Conservation (phyloP, 1,284 basidiomycete genomes). For the Cerrena zonata region DNA sequence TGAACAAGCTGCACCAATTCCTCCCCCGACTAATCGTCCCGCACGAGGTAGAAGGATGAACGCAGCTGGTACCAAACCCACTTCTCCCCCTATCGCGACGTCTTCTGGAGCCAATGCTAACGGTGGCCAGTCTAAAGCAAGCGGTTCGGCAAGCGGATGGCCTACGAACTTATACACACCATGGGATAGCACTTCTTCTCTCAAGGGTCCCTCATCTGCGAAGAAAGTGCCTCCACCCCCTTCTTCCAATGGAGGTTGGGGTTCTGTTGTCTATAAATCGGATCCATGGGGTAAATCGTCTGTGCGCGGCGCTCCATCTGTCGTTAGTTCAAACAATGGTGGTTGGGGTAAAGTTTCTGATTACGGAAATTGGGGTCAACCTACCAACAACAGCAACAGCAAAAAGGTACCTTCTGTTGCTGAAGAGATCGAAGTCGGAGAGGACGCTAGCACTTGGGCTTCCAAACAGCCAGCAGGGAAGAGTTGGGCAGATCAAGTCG, state of each 20-base stretch:
- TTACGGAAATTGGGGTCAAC: slow-evolving; percentile 4
- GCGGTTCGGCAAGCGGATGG: slow-evolving; percentile 6
- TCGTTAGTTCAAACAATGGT: neutral
- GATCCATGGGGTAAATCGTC: neutral
- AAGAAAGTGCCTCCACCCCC: neutral
- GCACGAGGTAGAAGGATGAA: slow-evolving; percentile 11
- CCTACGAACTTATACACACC: slow-evolving; percentile 5
- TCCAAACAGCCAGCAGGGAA: neutral
- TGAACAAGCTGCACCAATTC: neutral
- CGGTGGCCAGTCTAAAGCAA: neutral
- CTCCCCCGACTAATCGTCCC: neutral
- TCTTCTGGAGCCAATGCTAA: neutral
- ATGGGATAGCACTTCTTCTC: neutral
- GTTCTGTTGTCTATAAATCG: neutral
- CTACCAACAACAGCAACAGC: no score
- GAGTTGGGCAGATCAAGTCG: slow-evolving; percentile 7
- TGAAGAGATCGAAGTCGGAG: neutral
- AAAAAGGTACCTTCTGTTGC: slow-evolving; percentile 2
- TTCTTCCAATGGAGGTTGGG: slow-evolving; percentile 1
- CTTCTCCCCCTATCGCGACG: neutral
- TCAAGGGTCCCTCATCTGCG: neutral
- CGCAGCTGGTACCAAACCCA: neutral
- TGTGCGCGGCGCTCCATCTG: neutral
- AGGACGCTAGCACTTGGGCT: neutral
- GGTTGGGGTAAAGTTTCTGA: slow-evolving; percentile 10